Evolutionary conservation across 768 basidiomycete species (phyloP).

Genomic region (Termitomyces sp.): DNA sequence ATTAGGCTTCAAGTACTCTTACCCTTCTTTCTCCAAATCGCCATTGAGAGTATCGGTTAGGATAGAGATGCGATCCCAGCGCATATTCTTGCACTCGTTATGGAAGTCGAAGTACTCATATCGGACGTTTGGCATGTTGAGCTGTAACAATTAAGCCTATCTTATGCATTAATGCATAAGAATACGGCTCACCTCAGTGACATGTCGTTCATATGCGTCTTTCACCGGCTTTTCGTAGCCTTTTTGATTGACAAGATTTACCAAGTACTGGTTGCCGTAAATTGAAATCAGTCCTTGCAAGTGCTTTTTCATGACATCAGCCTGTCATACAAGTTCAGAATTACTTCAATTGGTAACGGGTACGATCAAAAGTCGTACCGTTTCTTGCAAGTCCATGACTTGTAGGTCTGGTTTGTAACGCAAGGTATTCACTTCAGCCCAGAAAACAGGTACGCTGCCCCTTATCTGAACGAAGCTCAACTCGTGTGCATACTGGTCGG

Average conservation of each 20-base stretch:
- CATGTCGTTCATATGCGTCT: slow-evolving; percentile 84
- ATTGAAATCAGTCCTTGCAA: slow-evolving; percentile 62
- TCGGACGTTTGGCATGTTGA: slow-evolving; percentile 60
- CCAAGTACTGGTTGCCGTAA: slow-evolving; percentile 77
- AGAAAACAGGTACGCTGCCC: slow-evolving; percentile 91
- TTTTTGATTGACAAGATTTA: slow-evolving; percentile 92
- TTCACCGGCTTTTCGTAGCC: slow-evolving; percentile 93
- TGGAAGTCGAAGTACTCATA: slow-evolving; percentile 99
- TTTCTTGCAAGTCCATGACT: slow-evolving; percentile 88
- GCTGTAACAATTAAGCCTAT: slow-evolving; percentile 30
- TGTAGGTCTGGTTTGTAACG: slow-evolving; percentile 96
- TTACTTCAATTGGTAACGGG: neutral
- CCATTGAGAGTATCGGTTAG: slow-evolving; percentile 74
- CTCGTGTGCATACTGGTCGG: slow-evolving; percentile 47
- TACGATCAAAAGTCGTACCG: slow-evolving; percentile 43
- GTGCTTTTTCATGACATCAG: slow-evolving; percentile 67
- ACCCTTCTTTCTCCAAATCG: slow-evolving; percentile 69
- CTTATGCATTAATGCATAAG: slow-evolving; percentile 1
- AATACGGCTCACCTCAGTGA: slow-evolving; percentile 49
- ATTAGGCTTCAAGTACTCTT: slow-evolving; percentile 44
- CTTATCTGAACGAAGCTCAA: slow-evolving; percentile 91
- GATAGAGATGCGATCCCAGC: slow-evolving; percentile 87
- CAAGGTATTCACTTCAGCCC: slow-evolving; percentile 94
- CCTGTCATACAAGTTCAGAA: slow-evolving; percentile 33
- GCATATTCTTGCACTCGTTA: slow-evolving; percentile 89